Evolutionary conservation across 805 yeast genomes (phyloP), one percentile per base, ranked within the genome.

Genomic region (Yarrowia keelungensis): DNA sequence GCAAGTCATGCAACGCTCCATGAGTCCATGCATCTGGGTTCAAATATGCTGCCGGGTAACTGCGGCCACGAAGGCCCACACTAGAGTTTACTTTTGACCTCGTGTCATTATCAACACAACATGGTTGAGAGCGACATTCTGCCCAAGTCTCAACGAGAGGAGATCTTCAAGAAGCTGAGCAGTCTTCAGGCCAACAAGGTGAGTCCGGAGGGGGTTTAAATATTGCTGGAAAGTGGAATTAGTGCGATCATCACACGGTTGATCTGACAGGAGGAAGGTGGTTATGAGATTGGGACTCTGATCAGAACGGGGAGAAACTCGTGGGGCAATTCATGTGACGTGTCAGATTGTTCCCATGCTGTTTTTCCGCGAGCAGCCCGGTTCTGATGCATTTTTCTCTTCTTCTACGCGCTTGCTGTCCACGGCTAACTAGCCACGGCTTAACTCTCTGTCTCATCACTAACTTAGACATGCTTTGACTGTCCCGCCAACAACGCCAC

Each of bases 401-500:
- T 26, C 32, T 26, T 26, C 32, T 26, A 26, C 32, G 32, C 32
- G 32, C 32, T 26, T 26, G 3, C 32, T 26, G 32, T 26, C 32
- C 32, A 26, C 7, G 7, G 7, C 32, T 26, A 26, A 26, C 32
- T 26, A 26, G 4, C 32, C 32, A 1, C 32, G 32, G 32, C 32
- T 3, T 26, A 26, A 26, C 32, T 16, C 49, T 11, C 26, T 42
- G 8, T 8, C n/a, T 15, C 42, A 53, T 26, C 35, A 11, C 65
- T 59, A 53, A 46, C 39, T n/a, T 36, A 76, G 74, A 78, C 78
- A 67, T 95, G 99, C 80, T 94, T 95, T 80, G 99, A 95, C 77
- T 95, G 99, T 79, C 85, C 89, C 67, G 90, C 93, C 74, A 92
- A 90, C 76, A 93, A 93, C 78, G 98, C 99, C 45, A 92, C 98